Base-by-base conservation (phyloP, 768 basidiomycete species). In the Naematelia aurantialba region DNA sequence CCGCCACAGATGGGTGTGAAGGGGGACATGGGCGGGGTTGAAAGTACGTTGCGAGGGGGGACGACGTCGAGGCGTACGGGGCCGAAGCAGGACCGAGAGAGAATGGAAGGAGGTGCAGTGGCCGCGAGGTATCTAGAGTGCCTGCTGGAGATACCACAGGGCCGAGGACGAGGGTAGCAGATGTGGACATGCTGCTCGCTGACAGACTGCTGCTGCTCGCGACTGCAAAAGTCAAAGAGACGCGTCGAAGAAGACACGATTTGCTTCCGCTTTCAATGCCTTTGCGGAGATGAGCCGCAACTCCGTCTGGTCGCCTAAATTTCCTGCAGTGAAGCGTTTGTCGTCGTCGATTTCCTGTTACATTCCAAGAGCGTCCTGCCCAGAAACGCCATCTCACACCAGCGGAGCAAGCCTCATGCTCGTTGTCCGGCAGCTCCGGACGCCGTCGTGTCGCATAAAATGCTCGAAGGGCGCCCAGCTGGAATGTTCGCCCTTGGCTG, bases 31-130 rank as follows among this genome's bases (percentile, higher is more conserved):
- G 61, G 13, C 70, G 61, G 8, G 70, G 66, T 57, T 52, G 52
- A 55, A 73, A 70, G 57, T 68, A 70, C 5, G 22, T 22, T 21
- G 59, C 53, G 45, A 68, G 10, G 19, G 62, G 58, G 1, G 62
- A 55, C 1, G 59, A 31, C 17, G 55, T 57, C 0, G 61, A 52
- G 13, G 46, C 50, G 60, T 65, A 65, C 8, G 69, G 66, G 11
- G 49, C 29, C 0, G 60, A 56, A 10, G 49, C 26, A 14, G 65
- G 42, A 11, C 69, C 69, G 12, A 73, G 65, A 5, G 68, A 64
- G 58, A 73, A 70, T 17, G 71, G 71, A 10, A 73, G 59, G 55
- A 73, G 64, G 49, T 65, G 54, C 24, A 73, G 60, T 1, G 65
- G 19, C 17, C 58, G 57, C 1, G 64, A 58, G 1, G 56, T 3